Evolutionary conservation across 1,139 yeast genomes (phyloP).

Genomic region (Yamadazyma songkhlaensis): DNA sequence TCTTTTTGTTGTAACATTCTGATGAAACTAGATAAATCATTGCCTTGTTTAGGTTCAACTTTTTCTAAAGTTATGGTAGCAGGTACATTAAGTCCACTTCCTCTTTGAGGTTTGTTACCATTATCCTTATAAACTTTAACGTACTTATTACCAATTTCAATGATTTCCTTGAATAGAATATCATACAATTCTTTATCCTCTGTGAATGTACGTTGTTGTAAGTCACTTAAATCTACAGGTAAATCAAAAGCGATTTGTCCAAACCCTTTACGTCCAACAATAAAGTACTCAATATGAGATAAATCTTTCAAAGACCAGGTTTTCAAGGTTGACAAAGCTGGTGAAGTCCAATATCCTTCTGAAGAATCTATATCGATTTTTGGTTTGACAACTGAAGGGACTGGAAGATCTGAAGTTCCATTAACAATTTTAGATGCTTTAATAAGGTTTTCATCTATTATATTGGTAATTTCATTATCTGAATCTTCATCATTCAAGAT

Average conservation of each 20-base stretch:
- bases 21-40: constrained; percentile 35
- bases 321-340: constrained; percentile 56
- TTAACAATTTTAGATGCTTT: constrained; percentile 8
- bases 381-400: not conserved
- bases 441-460: not conserved
- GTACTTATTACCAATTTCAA: constrained; percentile 54
- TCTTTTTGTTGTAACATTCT: constrained; percentile 43
- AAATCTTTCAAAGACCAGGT: constrained; percentile 50
- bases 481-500: constrained; percentile 16
- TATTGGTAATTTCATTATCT: constrained; percentile 9
- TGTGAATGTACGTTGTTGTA: constrained; percentile 26
- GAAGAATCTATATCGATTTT: constrained; percentile 1
- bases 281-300: constrained; percentile 59
- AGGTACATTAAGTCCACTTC: constrained; percentile 78
- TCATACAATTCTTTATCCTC: constrained; percentile 25
- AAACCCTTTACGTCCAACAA: constrained; percentile 70
- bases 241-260: constrained; percentile 73
- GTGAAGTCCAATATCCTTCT: constrained; percentile 79
- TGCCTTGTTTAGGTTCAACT: constrained; percentile 45
- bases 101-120: constrained; percentile 56
- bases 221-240: constrained; percentile 68
- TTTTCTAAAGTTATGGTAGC: constrained; percentile 78
- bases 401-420: constrained; percentile 2
- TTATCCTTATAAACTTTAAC: constrained; percentile 69
- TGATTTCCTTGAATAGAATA: constrained; percentile 54